Conservation (phyloP, 768 basidiomycete species). For the Thelephora ganbajun region DNA sequence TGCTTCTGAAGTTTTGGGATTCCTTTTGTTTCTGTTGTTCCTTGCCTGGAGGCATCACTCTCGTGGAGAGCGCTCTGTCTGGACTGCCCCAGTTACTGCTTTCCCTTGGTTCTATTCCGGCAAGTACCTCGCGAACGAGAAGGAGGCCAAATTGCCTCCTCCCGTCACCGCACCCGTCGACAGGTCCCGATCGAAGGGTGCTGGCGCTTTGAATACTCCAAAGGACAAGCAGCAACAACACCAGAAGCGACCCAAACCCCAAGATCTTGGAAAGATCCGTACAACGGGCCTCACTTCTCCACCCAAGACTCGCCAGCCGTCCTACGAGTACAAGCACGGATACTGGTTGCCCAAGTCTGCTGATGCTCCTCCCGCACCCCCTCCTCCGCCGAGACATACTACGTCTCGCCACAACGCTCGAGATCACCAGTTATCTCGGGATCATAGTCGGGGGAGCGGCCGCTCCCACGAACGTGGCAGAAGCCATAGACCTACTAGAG, state of each 20-base stretch:
- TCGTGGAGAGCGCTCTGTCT: conserved; percentile 36
- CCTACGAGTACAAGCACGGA: background rate
- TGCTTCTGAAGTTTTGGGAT: conserved; percentile 27
- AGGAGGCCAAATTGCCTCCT: conserved; percentile 24
- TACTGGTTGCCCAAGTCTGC: background rate
- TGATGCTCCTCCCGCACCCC: background rate
- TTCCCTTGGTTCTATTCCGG: conserved; percentile 52
- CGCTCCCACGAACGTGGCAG: too few relatives aligned
- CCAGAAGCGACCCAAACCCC: conserved; percentile 7
- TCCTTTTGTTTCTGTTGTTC: conserved; percentile 30
- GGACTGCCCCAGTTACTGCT: conserved; percentile 55
- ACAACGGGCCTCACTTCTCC: background rate
- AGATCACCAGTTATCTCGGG: too few relatives aligned
- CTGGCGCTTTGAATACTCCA: conserved; percentile 5
- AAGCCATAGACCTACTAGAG: too few relatives aligned
- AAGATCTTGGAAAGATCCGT: background rate
- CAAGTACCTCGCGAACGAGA: conserved; percentile 8
- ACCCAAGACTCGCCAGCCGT: background rate
- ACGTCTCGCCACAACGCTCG: too few relatives aligned
- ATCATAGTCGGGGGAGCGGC: too few relatives aligned
- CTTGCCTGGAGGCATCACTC: conserved; percentile 29
- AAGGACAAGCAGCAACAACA: conserved; percentile 5
- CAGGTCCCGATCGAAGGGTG: conserved; percentile 20
- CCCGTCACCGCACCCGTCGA: conserved; percentile 21
- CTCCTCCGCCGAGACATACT: background rate